Evolutionary conservation across 306 rosid species (phyloP).

Genomic region (Abrus pulchellus): DNA sequence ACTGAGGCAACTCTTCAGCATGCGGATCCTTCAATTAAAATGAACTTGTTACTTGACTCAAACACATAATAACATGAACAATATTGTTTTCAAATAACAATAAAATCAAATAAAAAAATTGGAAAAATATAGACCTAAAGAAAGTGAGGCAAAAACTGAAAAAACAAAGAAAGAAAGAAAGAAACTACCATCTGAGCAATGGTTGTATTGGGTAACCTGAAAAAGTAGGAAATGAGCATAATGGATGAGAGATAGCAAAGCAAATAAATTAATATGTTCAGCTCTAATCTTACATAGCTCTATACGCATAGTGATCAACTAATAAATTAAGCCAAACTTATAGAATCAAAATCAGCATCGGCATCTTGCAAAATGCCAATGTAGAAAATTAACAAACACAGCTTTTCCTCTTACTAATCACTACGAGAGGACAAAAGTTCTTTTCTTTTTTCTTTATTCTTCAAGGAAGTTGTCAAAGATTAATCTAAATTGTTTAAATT

Average conservation of each 20-base stretch:
- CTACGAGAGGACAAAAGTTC: background rate
- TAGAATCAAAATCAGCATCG: background rate
- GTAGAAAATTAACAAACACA: background rate
- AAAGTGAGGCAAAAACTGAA: conserved; percentile 16
- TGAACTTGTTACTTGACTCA: conserved; percentile 38
- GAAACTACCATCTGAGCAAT: conserved; percentile 47
- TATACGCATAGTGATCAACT: background rate
- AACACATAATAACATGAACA: conserved; percentile 18
- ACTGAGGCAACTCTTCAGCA: conserved; percentile 65
- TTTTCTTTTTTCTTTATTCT: background rate
- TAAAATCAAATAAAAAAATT: background rate
- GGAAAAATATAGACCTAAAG: background rate
- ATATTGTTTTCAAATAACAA: background rate
- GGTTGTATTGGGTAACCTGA: conserved; percentile 37
- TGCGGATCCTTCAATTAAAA: conserved; percentile 64
- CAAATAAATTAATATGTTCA: conserved; percentile 13
- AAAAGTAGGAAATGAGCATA: conserved; percentile 12
- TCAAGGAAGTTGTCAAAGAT: background rate
- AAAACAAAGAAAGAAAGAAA: background rate
- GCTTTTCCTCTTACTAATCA: background rate
- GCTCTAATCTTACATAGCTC: conserved; percentile 5
- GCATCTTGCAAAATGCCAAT: background rate
- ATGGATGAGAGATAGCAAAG: background rate
- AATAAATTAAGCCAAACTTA: background rate
- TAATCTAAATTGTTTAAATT: background rate